These are phyloP conservation scores for Ceratocystis alfenasii DNA, from an alignment of 2,329 filamentous ascomycete species.

Conservation along the genomic window DNA sequence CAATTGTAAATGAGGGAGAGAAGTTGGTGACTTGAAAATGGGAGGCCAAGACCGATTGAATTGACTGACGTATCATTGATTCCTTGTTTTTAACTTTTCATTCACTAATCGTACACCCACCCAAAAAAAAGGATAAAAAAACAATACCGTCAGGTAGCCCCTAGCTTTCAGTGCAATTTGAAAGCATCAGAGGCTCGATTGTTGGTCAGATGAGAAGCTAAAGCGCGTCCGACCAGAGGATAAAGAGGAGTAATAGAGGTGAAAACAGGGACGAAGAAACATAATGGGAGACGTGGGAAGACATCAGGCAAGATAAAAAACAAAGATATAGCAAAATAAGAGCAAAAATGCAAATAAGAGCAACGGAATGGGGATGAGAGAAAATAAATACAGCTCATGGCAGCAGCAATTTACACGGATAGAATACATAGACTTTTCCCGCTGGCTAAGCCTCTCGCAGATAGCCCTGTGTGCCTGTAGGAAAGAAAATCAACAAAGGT, in stretches of 20 bases:
- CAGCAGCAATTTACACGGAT: not conserved
- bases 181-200: not conserved
- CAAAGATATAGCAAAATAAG: not conserved
- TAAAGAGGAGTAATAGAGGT: not conserved
- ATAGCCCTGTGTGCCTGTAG: not conserved
- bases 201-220: not conserved
- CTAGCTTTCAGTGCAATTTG: not conserved
- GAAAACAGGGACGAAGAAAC: not conserved
- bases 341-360: slow-evolving; percentile 8
- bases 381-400: not conserved
- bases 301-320: not conserved
- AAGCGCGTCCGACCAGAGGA: not conserved
- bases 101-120: slow-evolving; percentile 10
- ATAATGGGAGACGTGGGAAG: slow-evolving; percentile 4
- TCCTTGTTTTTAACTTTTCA: slow-evolving; percentile 7
- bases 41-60: not conserved
- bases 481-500: not conserved
- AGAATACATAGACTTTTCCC: slow-evolving; percentile 1
- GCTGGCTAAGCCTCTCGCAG: not conserved
- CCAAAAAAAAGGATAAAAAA: slow-evolving; percentile 7
- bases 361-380: slow-evolving; percentile 13
- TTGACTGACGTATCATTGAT: not conserved
- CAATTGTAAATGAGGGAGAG: not conserved
- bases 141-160: not conserved
- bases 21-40: not conserved